phyloP scores from a whole-genome alignment of 257 asterid genomes.

The Penstemon barbatus region DNA sequence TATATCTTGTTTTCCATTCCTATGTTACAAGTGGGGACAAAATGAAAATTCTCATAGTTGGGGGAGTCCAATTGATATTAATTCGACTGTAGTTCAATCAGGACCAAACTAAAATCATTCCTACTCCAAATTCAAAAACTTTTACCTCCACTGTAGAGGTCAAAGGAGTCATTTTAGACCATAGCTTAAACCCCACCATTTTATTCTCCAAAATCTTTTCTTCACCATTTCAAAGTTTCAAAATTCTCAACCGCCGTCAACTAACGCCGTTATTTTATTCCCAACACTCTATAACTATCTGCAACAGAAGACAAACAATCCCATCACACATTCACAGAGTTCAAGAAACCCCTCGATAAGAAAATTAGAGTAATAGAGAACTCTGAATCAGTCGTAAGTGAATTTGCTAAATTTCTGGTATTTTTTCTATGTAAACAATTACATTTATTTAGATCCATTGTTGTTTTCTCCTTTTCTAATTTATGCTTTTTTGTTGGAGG shows the following conservation, averaged over 20 bases:
- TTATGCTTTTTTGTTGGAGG: not conserved
- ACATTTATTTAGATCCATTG: slow-evolving; percentile 2
- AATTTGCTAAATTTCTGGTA: slow-evolving; percentile 20
- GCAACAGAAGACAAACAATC: slow-evolving; percentile 30
- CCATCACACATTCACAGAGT: slow-evolving; percentile 6
- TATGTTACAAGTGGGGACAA: not conserved
- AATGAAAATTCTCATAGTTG: not conserved
- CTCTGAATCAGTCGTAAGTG: slow-evolving; percentile 29
- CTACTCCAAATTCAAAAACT: slow-evolving; percentile 20
- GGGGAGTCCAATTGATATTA: not conserved
- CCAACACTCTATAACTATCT: slow-evolving; percentile 18
- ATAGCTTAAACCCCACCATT: slow-evolving; percentile 1
- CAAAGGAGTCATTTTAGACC: slow-evolving; percentile 11
- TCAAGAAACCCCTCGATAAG: slow-evolving; percentile 19
- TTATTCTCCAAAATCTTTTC: not conserved
- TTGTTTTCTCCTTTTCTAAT: slow-evolving; percentile 2
- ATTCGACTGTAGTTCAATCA: not conserved
- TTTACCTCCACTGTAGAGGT: slow-evolving; percentile 30
- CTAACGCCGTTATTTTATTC: slow-evolving; percentile 40
- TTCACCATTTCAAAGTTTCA: slow-evolving; percentile 20
- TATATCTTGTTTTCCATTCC: too few species aligned
- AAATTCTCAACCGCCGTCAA: slow-evolving; percentile 39
- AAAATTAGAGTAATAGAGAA: not conserved
- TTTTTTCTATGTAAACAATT: not conserved
- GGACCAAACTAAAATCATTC: not conserved